Conservation (phyloP, 2,329 filamentous ascomycete species). For the Cordyceps javanica region DNA sequence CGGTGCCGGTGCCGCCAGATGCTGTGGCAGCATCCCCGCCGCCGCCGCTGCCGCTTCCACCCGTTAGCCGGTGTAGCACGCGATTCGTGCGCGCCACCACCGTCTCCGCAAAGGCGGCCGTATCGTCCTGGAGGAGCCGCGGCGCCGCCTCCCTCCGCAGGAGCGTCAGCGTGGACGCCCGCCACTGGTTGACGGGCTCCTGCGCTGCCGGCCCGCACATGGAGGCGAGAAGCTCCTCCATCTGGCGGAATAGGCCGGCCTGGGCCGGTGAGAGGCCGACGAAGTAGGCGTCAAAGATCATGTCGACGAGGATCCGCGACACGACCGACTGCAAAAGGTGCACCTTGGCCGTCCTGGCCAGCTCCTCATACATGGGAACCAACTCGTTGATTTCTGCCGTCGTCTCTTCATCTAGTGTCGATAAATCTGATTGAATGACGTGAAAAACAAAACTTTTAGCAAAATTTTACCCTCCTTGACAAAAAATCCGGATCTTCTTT, state of each 20-base stretch:
- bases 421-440: too few relatives aligned
- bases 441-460: conserved; percentile 6
- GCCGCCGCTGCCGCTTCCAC: conserved; percentile 14
- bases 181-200: conserved; percentile 59
- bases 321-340: conserved; percentile 58
- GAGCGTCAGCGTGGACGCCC: conserved; percentile 55
- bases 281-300: conserved; percentile 57
- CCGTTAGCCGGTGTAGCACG: conserved; percentile 45
- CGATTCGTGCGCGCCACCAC: conserved; percentile 42
- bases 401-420: conserved; percentile 33
- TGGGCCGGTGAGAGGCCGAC: conserved; percentile 54
- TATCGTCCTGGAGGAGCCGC: conserved; percentile 40
- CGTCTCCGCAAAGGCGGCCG: conserved; percentile 33
- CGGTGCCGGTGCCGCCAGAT: conserved; percentile 18
- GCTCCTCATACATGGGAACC: conserved; percentile 53
- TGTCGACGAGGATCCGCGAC: conserved; percentile 53
- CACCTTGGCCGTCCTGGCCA: conserved; percentile 50
- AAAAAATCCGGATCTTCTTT: background rate
- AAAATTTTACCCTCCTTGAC: background rate
- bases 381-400: conserved; percentile 38
- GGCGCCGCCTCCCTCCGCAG: conserved; percentile 48
- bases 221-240: conserved; percentile 40
- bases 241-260: conserved; percentile 41
- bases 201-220: conserved; percentile 32
- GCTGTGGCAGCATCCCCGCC: too few relatives aligned